phyloP scores from a whole-genome alignment of 2,329 filamentous ascomycete species.

The Scleromitrula shiraiana region DNA sequence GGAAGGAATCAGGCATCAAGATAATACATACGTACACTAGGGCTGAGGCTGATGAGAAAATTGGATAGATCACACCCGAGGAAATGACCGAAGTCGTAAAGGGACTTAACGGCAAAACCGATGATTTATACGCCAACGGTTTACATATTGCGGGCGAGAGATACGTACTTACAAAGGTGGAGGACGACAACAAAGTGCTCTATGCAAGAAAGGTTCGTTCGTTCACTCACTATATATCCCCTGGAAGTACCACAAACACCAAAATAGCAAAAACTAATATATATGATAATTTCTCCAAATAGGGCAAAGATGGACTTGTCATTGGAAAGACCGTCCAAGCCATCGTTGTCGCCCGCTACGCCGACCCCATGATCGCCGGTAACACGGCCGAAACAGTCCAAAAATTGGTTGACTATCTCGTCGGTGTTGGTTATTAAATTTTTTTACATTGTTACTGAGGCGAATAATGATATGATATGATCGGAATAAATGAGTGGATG shows the following conservation, averaged over 20 bases:
- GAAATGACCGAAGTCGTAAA: conserved; percentile 52
- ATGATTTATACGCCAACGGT: conserved; percentile 64
- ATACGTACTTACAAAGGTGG: conserved; percentile 69
- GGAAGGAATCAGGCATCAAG: neutral
- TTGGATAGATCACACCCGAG: conserved; percentile 42
- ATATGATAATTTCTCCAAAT: too few species aligned
- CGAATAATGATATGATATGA: too few species aligned
- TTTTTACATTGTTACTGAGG: too few species aligned
- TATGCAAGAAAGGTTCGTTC: conserved; percentile 75
- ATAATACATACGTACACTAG: neutral
- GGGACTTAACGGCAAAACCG: conserved; percentile 42
- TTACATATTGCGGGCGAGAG: conserved; percentile 69
- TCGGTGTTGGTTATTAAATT: conserved; percentile 61
- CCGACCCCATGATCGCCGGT: conserved; percentile 63
- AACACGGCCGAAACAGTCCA: conserved; percentile 73
- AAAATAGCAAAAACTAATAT: too few species aligned
- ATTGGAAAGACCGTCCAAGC: conserved; percentile 84
- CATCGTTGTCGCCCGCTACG: conserved; percentile 82
- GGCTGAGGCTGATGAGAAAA: neutral
- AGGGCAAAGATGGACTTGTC: conserved; percentile 74
- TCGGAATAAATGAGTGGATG: too few species aligned
- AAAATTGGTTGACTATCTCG: conserved; percentile 79
- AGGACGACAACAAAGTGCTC: conserved; percentile 59
- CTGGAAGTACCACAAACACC: too few species aligned
- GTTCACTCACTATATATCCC: too few species aligned